Base-by-base conservation (phyloP, 805 yeast species). In the Saccharomycopsis fermentans region DNA sequence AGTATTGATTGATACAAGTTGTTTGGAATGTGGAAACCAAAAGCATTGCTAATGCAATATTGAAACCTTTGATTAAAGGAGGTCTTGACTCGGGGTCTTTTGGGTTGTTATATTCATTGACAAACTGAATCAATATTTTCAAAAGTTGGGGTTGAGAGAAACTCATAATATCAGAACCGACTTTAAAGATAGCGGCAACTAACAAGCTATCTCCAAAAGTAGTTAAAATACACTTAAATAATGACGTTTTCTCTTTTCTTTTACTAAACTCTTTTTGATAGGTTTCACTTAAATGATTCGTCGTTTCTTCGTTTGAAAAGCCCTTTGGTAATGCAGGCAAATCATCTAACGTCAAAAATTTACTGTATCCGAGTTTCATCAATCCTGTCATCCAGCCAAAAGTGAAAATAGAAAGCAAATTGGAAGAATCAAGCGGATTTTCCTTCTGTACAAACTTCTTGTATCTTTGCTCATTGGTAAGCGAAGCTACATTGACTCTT, bases 351-450 rank as follows among this genome's bases (percentile, higher is more conserved):
- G 67, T 70, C 65, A 83, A 74, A 65, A 66, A 81, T 61, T 81
- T 81, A 48, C 76, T 73, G 66, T 85, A 86, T 16, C 98, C 98
- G 56, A 81, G 81, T 64, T 74, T 80, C 84, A 94, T 89, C 66
- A 94, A 73, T 1, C 80, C 82, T 21, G 90, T 83, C 96, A 94
- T 89, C 98, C 99, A 94, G 29, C 83, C 73, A 69, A 94, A 92
- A 0, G 96, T 84, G 55, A 92, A 74, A 56, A 80, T 75, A 2
- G 96, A 85, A 63, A 92, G 81, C 16, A 90, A 73, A 68, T 91
- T 84, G 12, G 90, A 87, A 57, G 69, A 69, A 43, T 81, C 84
- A 48, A 74, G 71, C 1, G 84, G 86, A 51, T 69, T 67, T 50
- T 63, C 64, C 55, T 70, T 70, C 56, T 68, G 67, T 50, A 66